Percentiles rank a stretch among this genome's conserved stretches.
Conservation (phyloP, 305 asterid species). For the Solanum chacoense region DNA sequence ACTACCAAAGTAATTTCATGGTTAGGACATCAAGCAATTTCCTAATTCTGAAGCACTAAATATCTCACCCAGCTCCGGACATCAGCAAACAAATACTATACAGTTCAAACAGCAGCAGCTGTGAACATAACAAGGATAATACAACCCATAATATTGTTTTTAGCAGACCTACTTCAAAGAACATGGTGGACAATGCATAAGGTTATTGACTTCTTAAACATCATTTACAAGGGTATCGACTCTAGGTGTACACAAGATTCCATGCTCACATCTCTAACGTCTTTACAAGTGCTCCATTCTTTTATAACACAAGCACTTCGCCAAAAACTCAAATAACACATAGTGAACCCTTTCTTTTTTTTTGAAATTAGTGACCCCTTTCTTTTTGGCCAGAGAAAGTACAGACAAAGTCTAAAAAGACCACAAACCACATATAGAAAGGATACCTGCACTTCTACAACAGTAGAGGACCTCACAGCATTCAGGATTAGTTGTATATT, state of each 20-base stretch:
- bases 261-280: background rate
- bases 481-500: constrained; percentile 6
- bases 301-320: background rate
- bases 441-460: constrained; percentile 11
- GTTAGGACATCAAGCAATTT: background rate
- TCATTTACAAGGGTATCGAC: background rate
- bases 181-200: background rate
- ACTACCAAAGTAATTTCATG: background rate
- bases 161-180: background rate
- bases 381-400: background rate
- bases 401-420: background rate
- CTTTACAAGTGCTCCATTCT: background rate
- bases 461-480: constrained; percentile 7
- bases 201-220: background rate
- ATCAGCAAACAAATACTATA: background rate
- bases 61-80: background rate
- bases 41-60: background rate
- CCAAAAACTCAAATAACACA: background rate
- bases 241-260: background rate
- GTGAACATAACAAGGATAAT: background rate
- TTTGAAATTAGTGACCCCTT: background rate
- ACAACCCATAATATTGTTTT: background rate
- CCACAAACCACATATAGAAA: background rate
- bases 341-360: background rate
- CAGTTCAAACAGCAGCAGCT: background rate